phyloP scores from a whole-genome alignment of 108 stramenopile species.

The Cyclotella cryptica region DNA sequence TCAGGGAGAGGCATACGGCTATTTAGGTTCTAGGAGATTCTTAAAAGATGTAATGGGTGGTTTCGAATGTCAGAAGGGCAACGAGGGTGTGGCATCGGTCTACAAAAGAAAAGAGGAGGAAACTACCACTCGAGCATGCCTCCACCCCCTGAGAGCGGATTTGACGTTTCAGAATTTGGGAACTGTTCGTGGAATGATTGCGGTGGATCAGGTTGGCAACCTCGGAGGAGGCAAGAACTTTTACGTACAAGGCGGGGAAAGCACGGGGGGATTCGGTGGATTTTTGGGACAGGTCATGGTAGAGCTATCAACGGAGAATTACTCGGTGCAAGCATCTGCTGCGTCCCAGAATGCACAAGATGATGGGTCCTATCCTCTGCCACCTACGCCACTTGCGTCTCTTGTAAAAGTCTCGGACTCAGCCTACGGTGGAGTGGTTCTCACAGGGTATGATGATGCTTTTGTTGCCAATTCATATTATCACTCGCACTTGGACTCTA shows the following conservation, averaged over 20 bases:
- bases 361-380: constrained; percentile 59
- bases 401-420: constrained; percentile 62
- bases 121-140: constrained; percentile 65
- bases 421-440: constrained; percentile 72
- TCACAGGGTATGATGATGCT: constrained; percentile 84
- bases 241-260: constrained; percentile 71
- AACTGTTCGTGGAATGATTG: constrained; percentile 74
- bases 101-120: constrained; percentile 51
- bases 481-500: constrained; percentile 79
- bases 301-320: constrained; percentile 51
- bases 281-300: constrained; percentile 77
- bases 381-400: constrained; percentile 82
- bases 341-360: constrained; percentile 47
- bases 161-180: constrained; percentile 77
- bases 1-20: constrained; percentile 84
- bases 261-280: constrained; percentile 53
- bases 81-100: constrained; percentile 63
- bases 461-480: constrained; percentile 71
- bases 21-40: constrained; percentile 75
- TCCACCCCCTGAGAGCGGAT: constrained; percentile 78
- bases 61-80: constrained; percentile 59
- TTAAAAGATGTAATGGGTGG: constrained; percentile 72
- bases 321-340: constrained; percentile 51
- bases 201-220: constrained; percentile 87
- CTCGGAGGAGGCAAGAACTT: constrained; percentile 57